phyloP scores from a whole-genome alignment of 2,329 filamentous ascomycete species.

The Xylariaceae sp. region DNA sequence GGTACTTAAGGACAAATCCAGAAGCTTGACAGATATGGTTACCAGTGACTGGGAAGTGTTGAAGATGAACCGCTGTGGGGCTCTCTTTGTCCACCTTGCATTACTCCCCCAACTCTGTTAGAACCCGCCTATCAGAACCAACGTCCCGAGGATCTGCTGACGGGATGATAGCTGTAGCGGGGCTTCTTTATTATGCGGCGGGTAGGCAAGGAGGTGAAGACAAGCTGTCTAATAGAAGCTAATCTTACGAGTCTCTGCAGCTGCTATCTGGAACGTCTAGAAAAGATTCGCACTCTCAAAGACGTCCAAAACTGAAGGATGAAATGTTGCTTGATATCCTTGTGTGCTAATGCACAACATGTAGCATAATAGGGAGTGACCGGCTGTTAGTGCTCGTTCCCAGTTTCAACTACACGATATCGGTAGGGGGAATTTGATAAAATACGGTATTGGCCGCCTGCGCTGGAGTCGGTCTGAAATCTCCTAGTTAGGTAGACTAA shows the following conservation, averaged over 20 bases:
- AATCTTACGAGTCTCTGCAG: conserved; percentile 21
- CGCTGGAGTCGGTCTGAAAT: conserved; percentile 5
- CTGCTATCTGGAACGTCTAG: conserved; percentile 11
- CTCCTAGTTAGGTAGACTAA: conserved; percentile 9
- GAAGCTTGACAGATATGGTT: conserved; percentile 28
- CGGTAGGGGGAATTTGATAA: not conserved
- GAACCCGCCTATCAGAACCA: conserved; percentile 32
- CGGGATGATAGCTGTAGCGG: conserved; percentile 37
- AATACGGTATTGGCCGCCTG: conserved; percentile 5
- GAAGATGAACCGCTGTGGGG: conserved; percentile 33
- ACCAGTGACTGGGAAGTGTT: conserved; percentile 27
- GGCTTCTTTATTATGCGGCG: conserved; percentile 34
- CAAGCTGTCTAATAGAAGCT: conserved; percentile 28
- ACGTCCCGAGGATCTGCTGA: conserved; percentile 37
- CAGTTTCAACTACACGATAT: not conserved
- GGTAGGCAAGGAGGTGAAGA: conserved; percentile 26
- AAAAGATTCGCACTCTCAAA: conserved; percentile 23
- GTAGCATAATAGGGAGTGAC: conserved; percentile 1
- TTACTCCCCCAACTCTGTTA: conserved; percentile 27
- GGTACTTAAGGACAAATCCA: conserved; percentile 30
- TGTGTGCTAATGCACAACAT: not conserved
- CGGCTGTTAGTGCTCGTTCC: conserved; percentile 2
- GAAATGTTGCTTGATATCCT: not conserved
- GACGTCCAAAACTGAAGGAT: conserved; percentile 3
- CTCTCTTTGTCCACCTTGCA: conserved; percentile 33